These are phyloP conservation scores for Leishmania major DNA, from an alignment of 208 protist species.

Conservation along the genomic window DNA sequence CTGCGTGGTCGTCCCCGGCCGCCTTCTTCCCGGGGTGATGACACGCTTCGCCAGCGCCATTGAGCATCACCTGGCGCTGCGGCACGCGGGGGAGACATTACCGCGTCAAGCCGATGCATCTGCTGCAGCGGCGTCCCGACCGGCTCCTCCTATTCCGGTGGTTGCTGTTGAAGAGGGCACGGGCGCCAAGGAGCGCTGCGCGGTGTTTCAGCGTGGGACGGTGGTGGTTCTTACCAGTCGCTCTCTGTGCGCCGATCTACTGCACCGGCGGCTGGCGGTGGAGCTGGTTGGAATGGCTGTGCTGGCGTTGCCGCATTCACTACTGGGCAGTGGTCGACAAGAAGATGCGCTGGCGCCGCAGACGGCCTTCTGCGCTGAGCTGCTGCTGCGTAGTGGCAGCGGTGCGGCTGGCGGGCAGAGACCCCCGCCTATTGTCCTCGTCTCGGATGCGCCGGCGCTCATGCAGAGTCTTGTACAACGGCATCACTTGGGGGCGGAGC, in stretches of 20 bases:
- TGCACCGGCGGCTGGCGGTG: constrained; percentile 74
- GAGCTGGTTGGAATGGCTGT: constrained; percentile 49
- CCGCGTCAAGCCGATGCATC: not conserved
- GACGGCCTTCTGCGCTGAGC: constrained; percentile 72
- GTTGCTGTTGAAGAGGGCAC: constrained; percentile 68
- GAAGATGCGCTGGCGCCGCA: constrained; percentile 46
- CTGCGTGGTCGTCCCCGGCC: constrained; percentile 94
- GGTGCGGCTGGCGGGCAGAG: constrained; percentile 10
- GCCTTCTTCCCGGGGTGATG: constrained; percentile 86
- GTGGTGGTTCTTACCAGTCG: constrained; percentile 70
- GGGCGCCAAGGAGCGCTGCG: constrained; percentile 58
- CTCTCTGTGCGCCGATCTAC: constrained; percentile 76
- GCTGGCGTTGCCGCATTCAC: constrained; percentile 41
- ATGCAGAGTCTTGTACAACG: constrained; percentile 70
- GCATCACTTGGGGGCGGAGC: constrained; percentile 59
- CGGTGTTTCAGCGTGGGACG: constrained; percentile 59
- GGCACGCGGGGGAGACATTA: not conserved
- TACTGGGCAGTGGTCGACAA: constrained; percentile 15
- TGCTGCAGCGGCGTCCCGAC: not conserved
- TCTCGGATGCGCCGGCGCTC: constrained; percentile 65
- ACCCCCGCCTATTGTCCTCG: constrained; percentile 37
- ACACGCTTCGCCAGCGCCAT: constrained; percentile 79
- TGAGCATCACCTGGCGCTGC: constrained; percentile 13
- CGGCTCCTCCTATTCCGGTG: constrained; percentile 22
- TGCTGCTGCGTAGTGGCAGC: constrained; percentile 50